Evolutionary conservation across 352 stramenopile genomes (phyloP), one percentile per base, ranked within the genome.

Genomic region (Globisporangium spiculum): DNA sequence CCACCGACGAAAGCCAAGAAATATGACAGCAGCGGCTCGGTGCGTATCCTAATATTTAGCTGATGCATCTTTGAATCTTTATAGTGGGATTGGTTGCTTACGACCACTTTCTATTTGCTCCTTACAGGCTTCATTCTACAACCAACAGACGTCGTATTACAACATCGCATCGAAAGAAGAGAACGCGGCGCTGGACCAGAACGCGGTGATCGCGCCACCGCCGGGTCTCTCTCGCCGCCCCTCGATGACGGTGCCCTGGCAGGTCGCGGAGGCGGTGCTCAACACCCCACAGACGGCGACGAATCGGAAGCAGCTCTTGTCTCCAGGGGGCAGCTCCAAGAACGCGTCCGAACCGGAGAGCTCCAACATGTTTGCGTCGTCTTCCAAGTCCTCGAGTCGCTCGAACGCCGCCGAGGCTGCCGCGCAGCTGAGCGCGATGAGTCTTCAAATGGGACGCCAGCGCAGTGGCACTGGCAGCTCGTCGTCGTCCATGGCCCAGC

Each of bases 241-340:
- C 9, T 94, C 87, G 2, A 94, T 94, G 87, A 94, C 87, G 4
- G 87, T 94, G 26, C 87, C 87, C 0, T 94, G 87, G 87, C 87
- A 94, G 71, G 87, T 94, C 41, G 87, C 87, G 3, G 87, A 94
- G 58, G 80, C 87, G 18, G 87, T 94, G 30, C 72, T 94, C 9
- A 92, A 92, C 68, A 94, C 87, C 3, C 87, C 87, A 1, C 87
- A 94, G 69, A 93, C 85, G 1, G 82, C 76, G 20, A 79, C 75
- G 7, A 81, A 75, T 18, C 80, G 85, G 3, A 93, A 94, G 68
- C 86, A 90, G 7, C 62, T 93, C 3, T 50, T 81, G 41, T 80
- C 77, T 12, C 75, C 75, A 9, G 79, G 64, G 1, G 69, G 50
- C n/a, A 73, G 70, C 2, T 67, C 68, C 10, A 80, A 80, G 44